These are phyloP conservation scores for Trypanosoma platydactyli DNA, from an alignment of 208 protist species.

Conservation along the genomic window DNA sequence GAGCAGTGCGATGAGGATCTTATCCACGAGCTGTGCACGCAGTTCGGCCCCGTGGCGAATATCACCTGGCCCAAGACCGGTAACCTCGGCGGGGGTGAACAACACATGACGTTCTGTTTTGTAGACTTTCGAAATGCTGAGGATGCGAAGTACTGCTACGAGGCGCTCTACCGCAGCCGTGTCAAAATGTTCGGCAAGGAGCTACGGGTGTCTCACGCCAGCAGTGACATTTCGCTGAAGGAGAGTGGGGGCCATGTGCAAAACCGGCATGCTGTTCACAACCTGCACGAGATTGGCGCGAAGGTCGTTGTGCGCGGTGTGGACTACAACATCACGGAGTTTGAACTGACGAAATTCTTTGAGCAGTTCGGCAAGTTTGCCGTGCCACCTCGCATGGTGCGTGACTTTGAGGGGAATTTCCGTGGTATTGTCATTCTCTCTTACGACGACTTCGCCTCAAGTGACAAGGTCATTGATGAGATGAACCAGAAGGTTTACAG, in stretches of 20 bases:
- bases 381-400: conserved; percentile 81
- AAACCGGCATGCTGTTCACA: conserved; percentile 30
- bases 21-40: conserved; percentile 77
- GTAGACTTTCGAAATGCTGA: conserved; percentile 72
- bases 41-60: conserved; percentile 78
- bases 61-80: conserved; percentile 58
- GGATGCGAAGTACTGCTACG: conserved; percentile 90
- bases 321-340: conserved; percentile 68
- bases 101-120: conserved; percentile 72
- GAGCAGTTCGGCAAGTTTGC: conserved; percentile 78
- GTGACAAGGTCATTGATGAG: conserved; percentile 68
- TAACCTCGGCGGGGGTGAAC: conserved; percentile 46
- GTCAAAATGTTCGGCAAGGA: conserved; percentile 75
- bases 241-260: conserved; percentile 27
- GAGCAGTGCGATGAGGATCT: conserved; percentile 80
- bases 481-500: conserved; percentile 70
- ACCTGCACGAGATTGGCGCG: conserved; percentile 84
- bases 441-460: conserved; percentile 73
- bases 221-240: conserved; percentile 38
- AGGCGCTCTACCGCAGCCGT: conserved; percentile 58
- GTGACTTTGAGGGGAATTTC: conserved; percentile 77
- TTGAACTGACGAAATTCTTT: conserved; percentile 79
- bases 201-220: conserved; percentile 67
- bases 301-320: conserved; percentile 83
- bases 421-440: conserved; percentile 72